Evolutionary conservation across 768 basidiomycete genomes (phyloP).

Genomic region (Trametes cingulata): DNA sequence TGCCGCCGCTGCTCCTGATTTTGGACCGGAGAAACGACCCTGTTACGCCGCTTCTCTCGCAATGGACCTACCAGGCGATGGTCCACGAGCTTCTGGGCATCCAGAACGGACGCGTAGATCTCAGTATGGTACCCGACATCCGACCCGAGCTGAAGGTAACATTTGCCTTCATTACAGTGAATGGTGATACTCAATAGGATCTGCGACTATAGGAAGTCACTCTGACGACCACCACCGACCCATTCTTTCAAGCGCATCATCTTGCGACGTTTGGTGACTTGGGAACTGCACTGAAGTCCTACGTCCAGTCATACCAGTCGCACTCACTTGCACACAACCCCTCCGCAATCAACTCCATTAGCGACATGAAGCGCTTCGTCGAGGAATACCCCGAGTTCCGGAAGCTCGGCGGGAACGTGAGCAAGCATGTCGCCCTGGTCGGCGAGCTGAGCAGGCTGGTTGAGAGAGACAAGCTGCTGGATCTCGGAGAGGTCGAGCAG

Average conservation of each 20-base stretch:
- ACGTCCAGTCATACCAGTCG: conserved; percentile 91
- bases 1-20: conserved; percentile 86
- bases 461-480: conserved; percentile 79
- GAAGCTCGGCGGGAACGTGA: conserved; percentile 96
- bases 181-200: background rate
- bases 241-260: conserved; percentile 90
- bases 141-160: conserved; percentile 80
- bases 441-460: conserved; percentile 94
- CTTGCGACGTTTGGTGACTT: conserved; percentile 96
- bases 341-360: conserved; percentile 86
- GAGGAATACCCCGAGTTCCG: conserved; percentile 98
- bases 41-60: conserved; percentile 91
- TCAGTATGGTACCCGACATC: conserved; percentile 83
- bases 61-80: conserved; percentile 99
- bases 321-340: conserved; percentile 76
- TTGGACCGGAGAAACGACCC: conserved; percentile 97
- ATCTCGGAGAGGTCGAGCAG: conserved; percentile 94
- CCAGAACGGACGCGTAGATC: conserved; percentile 88
- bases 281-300: conserved; percentile 85
- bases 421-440: conserved; percentile 96
- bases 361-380: conserved; percentile 96
- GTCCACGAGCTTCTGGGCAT: conserved; percentile 95
- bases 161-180: background rate
- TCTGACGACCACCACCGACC: conserved; percentile 85
- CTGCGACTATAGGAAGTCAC: conserved; percentile 78